Base-by-base conservation (phyloP, 2,329 filamentous ascomycete species). In the Acephala macrosclerotiorum region DNA sequence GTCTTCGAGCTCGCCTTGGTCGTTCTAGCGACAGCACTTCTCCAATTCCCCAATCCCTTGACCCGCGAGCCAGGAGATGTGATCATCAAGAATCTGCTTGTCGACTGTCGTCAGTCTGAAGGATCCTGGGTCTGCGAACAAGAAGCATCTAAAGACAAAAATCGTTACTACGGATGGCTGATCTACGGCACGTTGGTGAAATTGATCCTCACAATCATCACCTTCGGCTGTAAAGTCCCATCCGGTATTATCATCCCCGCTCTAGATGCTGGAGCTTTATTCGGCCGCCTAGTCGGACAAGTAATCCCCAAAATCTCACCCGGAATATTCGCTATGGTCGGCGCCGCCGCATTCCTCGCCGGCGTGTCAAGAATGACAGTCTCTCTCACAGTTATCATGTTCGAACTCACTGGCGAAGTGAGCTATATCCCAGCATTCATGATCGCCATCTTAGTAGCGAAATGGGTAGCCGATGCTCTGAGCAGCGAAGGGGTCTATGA, bases 241-340 rank as follows among this genome's bases (percentile, higher is more conserved):
- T 85, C 83, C 0, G 86, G 86, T 1, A 83, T 88, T 64, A 88
- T 88, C 73, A 87, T 89, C 60, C 86, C 86, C 0, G 82, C 85
- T 1, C 79, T 88, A 2, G 84, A 86, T 65, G 85, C 82, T 3
- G 86, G 86, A 16, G 85, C 85, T 0, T 79, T 88, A 35, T 88
- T 87, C 67, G 85, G 86, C 3, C 80, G 85, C 2, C 78, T 88
- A 3, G 71, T 87, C 1, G 85, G 67, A 76, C 78, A 79, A 63
- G 55, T 76, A 18, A 69, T 79, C 7, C 71, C 70, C 0, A 68
- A 71, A 8, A 84, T 85, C 20, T 84, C 83, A 1, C 85, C 86
- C 0, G 85, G 86, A 2, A 86, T 88, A 60, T 87, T 87, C 73
- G 86, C 86, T 62, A 86, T 88, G 83, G 85, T 88, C 11, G 86